Evolutionary conservation across 2,329 filamentous ascomycete species (phyloP), one percentile per base, ranked within the genome.

Genomic region (Colletotrichum sublineola): DNA sequence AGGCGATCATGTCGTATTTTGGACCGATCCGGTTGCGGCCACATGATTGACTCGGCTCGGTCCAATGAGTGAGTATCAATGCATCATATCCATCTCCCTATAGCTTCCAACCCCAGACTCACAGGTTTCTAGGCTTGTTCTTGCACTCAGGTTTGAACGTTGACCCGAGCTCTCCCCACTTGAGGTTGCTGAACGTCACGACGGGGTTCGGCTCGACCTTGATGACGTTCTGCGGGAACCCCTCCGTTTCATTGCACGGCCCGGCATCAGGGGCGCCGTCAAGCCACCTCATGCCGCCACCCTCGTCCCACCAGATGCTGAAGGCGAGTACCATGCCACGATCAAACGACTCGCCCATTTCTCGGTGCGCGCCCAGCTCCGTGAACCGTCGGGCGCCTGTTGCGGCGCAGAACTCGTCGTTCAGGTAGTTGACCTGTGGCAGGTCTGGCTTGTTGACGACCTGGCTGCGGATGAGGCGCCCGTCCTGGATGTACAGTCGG

Each of bases 91-190:
- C 11, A 18, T 55, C 6, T 38, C 11, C 55, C 33, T 18, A 14
- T 8, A 9, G 3, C 9, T 40, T 18, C 9, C 44, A 11, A 18
- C 18, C 11, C 18, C 6, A 48, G 24, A 24, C 14, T 70, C 48
- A 74, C 20, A 64, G n/a, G 38, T 56, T 60, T 20, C 53, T 65
- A 1, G 46, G 66, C 55, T 63, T 71, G n/a, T 55, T 70, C 63
- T 70, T 66, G 46, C 69, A 76, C 60, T 73, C 36, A 1, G 73
- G 53, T 70, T 74, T 67, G 63, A 82, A 87, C 0, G 86, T 91
- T 24, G 86, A 87, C 5, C 85, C 87, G 76, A 91, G 87, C 75
- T 91, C 87, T n/a, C 89, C 89, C 84, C 87, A 89, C 76, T 85
- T 86, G 75, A 91, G 86, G 76, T 90, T 86, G 73, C 84, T 86